Evolutionary conservation across 129 eudicot genomes (phyloP).

Genomic region (Gnaphalium uliginosum): DNA sequence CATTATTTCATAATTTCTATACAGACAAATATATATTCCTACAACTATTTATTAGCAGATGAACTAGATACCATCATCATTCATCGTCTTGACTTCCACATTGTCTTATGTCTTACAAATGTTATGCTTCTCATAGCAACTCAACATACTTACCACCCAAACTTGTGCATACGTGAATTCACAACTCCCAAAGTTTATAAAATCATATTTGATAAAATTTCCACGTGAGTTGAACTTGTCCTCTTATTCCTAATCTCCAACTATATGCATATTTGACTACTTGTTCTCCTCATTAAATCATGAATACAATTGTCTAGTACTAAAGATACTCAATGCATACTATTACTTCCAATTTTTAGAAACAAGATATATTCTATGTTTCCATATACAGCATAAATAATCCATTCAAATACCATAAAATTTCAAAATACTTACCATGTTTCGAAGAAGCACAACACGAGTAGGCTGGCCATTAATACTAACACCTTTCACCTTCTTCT

Average conservation of each 20-base stretch:
- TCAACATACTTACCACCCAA: background rate
- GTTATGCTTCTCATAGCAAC: no score
- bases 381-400: background rate
- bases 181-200: background rate
- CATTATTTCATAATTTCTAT: background rate
- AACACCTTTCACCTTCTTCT: constrained; percentile 83
- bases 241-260: background rate
- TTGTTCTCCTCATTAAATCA: background rate
- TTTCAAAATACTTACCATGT: constrained; percentile 55
- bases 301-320: background rate
- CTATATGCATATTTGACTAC: background rate
- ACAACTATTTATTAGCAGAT: background rate
- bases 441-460: constrained; percentile 77
- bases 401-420: background rate
- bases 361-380: background rate
- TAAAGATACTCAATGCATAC: background rate
- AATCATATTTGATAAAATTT: background rate
- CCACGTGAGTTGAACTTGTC: background rate
- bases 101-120: background rate
- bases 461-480: constrained; percentile 80
- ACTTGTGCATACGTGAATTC: background rate
- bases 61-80: background rate
- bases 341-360: background rate
- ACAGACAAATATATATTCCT: background rate
- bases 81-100: background rate